Base-by-base conservation (phyloP, 2,329 filamentous ascomycete species). In the Fusarium scirpi region DNA sequence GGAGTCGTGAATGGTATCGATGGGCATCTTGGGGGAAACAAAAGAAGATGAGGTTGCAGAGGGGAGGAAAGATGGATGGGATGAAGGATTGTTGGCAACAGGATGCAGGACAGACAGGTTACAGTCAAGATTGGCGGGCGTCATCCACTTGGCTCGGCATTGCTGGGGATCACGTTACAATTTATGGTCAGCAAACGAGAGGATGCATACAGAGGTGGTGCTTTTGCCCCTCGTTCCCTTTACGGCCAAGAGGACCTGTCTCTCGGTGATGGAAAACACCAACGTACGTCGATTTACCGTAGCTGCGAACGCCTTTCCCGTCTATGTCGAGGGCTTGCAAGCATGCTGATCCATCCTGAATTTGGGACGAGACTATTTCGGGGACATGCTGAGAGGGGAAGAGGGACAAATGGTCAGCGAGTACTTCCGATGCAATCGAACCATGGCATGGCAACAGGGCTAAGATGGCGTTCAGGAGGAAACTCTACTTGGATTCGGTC, bases 1-100 rank as follows among this genome's bases (percentile, higher is more conserved):
- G 34, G 78, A 76, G 71, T 78, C 79, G 47, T 75, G 73, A 22
- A 73, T 65, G 16, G 70, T 65, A 38, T 65, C 67, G 60, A 74
- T 73, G 58, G 73, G 72, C 78, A 82, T 80, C 74, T 25, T 45
- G 16, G 43, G 29, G 32, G 11, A 27, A 46, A 58, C 24, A 48
- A 30, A 29, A 49, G 47, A 65, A 43, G 46, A 56, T 24, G 11
- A 43, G 24, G 49, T 53, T 53, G 24, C 49, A 43, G 49, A 53
- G 34, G 22, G 24, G 24, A 43, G 41, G n/a, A 53, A 53, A 15
- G 25, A 43, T 41, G 24, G 49, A n/a, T 27, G 49, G 32, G 24
- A 27, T 64, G 63, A 32, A 20, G 7, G 48, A 47, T 64, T 64
- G 49, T 43, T 53, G 34, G 49, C 38, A 53, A 53, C 18, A 53